Evolutionary conservation across 805 yeast species (phyloP), one percentile per base, ranked within the genome.

Genomic region (Candida pseudoglaebosa): DNA sequence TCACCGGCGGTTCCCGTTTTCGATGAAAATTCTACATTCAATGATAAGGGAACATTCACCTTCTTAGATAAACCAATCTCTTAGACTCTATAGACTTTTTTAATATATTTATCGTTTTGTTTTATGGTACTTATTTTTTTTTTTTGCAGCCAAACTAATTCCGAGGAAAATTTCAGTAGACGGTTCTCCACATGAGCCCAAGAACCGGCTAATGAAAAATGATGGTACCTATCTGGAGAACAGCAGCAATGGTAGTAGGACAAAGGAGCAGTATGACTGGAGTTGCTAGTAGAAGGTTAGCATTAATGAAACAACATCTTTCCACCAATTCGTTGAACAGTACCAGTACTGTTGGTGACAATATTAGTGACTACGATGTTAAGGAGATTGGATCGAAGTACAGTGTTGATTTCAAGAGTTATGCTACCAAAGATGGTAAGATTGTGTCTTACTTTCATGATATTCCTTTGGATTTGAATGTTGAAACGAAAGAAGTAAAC

Each of bases 381-480:
- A 21, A 33, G 15, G 36, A 33, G 20, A 33, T 33, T 22, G 74
- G 73, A 4, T 41, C 62, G 28, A 67, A 67, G 44, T 65, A 49
- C 43, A 52, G 71, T 1, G n/a, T 53, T 4, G 50, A 43, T 20
- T 69, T 50, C 61, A 71, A 70, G 42, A 68, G 69, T 29, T 82
- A 77, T 42, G 61, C 61, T 38, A 54, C 72, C 13, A 52, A 59
- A 40, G 47, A 68, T 9, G 59, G 65, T 42, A 62, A 70, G 43
- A 49, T 76, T 5, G 76, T 78, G 1, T 82, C 89, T 0, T 81
- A 62, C 53, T 82, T 84, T 63, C 95, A 84, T 53, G 95, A 84
- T 53, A 62, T 83, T 3, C 88, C 90, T 2, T 48, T 84, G 7
- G 66, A 62, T 8, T 56, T 80, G 6, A 63, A 80, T 44, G 43